Base-by-base conservation (phyloP, 2,329 filamentous ascomycete genomes). In the Cytospora chrysosperma region DNA sequence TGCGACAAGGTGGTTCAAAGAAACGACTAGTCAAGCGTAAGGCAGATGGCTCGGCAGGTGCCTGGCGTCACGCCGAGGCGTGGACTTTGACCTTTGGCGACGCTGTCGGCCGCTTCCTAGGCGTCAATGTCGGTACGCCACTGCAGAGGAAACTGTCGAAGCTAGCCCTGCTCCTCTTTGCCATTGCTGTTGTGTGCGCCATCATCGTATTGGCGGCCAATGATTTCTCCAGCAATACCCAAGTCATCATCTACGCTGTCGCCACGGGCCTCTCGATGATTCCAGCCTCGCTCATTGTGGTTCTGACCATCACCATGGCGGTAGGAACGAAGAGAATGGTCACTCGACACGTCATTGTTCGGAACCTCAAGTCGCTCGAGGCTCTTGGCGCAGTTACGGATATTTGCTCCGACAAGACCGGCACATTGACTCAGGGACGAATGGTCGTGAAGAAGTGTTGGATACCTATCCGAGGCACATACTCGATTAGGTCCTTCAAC, bases 221-320 rank as follows among this genome's bases (percentile, higher is more conserved):
- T 71, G 69, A 77, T 4, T 85, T 84, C 70, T 75, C 76, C 10
- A 73, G 75, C 55, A 75, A 79, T 19, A 77, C 76, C 34, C 84
- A 87, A 68, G 84, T 88, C 63, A 85, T 87, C 63, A 86, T 88
- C 67, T 88, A 88, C 68, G 85, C 84, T 3, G 84, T 88, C 9
- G 84, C 83, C 1, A 84, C 81, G 1, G 82, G 81, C 26, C 73
- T 88, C 21, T 83, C 80, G 34, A 87, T 87, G 82, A 86, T 88
- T 69, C 85, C 85, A 0, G 85, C 84, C 4, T 84, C 83, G 43
- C 76, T 89, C 51, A 85, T 89, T 37, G 85, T 87, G 5, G 86
- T 89, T 3, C 75, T 89, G 32, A 89, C 87, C 2, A 88, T 89
- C 60, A 89, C 87, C 4, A 88, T 89, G 79, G 83, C 85, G 15